Conservation (phyloP, 148 eudicot species). For the Cornus kousa region DNA sequence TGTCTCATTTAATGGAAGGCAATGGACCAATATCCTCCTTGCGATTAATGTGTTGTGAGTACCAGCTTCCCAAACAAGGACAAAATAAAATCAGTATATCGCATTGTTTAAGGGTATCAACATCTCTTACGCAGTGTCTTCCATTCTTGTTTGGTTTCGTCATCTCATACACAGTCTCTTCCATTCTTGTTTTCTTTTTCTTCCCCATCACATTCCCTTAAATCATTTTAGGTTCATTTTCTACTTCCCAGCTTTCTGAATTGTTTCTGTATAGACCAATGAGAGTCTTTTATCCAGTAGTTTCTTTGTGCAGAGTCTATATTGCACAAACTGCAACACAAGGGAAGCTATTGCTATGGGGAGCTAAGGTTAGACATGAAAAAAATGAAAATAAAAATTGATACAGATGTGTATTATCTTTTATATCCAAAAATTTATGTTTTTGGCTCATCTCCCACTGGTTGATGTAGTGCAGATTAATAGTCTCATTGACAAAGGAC, state of each 20-base stretch:
- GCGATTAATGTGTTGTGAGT: conserved; percentile 73
- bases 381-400: not conserved
- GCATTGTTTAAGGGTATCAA: not conserved
- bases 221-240: not conserved
- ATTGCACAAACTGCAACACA: conserved; percentile 57
- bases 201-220: not conserved
- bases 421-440: not conserved
- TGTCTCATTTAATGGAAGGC: conserved; percentile 37
- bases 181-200: not conserved
- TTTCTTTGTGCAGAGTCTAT: conserved; percentile 53
- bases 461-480: conserved; percentile 55
- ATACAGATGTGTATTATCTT: not conserved
- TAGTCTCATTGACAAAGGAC: conserved; percentile 75
- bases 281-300: conserved; percentile 6
- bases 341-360: conserved; percentile 68
- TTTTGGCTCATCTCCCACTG: conserved; percentile 1
- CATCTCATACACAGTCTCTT: not conserved
- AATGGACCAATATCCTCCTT: conserved; percentile 61
- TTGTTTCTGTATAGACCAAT: not conserved
- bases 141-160: too few species aligned
- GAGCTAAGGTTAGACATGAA: conserved; percentile 74
- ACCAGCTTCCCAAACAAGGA: conserved; percentile 12
- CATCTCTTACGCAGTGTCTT: not conserved
- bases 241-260: not conserved
- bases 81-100: not conserved